phyloP scores from a whole-genome alignment of 768 basidiomycete species.

The Pleurotus eryngii region DNA sequence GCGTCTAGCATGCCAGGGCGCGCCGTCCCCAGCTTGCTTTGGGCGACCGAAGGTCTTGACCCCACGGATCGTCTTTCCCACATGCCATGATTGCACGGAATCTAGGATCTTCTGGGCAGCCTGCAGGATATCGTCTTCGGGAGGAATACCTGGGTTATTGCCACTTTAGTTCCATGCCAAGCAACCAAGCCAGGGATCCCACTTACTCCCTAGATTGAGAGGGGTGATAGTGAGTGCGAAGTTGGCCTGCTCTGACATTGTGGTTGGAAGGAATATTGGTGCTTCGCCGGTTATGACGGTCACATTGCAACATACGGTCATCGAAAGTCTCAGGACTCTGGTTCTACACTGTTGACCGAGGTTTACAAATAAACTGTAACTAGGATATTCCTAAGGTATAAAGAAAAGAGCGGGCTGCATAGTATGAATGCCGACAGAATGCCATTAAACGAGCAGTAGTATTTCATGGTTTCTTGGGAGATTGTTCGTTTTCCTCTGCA shows the following conservation, averaged over 20 bases:
- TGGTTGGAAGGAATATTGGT: neutral
- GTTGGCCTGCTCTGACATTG: neutral
- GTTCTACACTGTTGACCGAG: too few species aligned
- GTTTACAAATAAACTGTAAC: too few species aligned
- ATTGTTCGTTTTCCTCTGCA: neutral
- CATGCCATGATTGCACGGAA: conserved; percentile 58
- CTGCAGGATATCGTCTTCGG: conserved; percentile 53
- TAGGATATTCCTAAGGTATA: neutral
- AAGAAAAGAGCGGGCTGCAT: neutral
- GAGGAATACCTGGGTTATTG: conserved; percentile 48
- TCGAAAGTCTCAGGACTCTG: too few species aligned
- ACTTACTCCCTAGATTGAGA: conserved; percentile 6
- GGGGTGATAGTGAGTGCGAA: conserved; percentile 4
- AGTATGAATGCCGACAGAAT: neutral
- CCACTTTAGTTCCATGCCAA: neutral
- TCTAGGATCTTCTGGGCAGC: conserved; percentile 56
- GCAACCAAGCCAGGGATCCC: neutral
- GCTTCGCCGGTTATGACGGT: too few species aligned
- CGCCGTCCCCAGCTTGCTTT: conserved; percentile 52
- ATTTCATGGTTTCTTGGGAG: neutral
- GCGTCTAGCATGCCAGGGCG: conserved; percentile 65
- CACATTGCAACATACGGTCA: too few species aligned
- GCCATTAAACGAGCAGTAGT: neutral
- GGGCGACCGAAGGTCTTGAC: conserved; percentile 55
- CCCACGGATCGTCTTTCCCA: conserved; percentile 55